A percentile compares a stretch with the other conserved stretches of the same genome.
These are phyloP conservation scores for Protostelium mycophagum DNA, from an alignment of 78 protist genomes.

Conservation along the genomic window DNA sequence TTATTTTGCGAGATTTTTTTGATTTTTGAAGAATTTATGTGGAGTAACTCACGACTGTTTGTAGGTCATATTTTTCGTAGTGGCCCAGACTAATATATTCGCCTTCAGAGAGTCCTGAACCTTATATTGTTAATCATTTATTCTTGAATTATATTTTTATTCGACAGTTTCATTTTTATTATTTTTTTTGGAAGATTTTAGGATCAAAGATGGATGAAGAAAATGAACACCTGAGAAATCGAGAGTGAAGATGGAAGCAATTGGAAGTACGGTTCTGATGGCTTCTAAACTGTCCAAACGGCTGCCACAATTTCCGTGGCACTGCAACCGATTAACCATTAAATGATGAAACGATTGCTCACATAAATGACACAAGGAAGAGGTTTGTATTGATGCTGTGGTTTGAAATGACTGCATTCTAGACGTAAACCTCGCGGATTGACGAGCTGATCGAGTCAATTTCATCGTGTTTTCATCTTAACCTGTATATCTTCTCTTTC, in stretches of 20 bases:
- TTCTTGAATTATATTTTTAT: neutral
- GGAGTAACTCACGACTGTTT: conserved; percentile 4
- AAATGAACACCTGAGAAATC: conserved; percentile 62
- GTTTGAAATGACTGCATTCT: conserved; percentile 62
- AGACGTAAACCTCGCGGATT: conserved; percentile 34
- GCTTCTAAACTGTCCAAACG: conserved; percentile 56
- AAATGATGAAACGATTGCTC: neutral
- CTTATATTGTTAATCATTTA: neutral
- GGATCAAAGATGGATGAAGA: too few species aligned
- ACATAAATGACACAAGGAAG: conserved; percentile 62
- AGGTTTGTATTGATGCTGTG: conserved; percentile 23
- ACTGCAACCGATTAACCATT: neutral
- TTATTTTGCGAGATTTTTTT: neutral
- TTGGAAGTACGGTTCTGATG: conserved; percentile 41
- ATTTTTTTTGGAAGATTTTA: too few species aligned
- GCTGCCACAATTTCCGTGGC: conserved; percentile 72
- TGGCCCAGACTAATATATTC: conserved; percentile 73
- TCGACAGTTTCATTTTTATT: too few species aligned
- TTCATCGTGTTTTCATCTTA: neutral
- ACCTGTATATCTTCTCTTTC: conserved; percentile 54
- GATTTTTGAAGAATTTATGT: neutral
- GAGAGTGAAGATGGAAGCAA: conserved; percentile 57
- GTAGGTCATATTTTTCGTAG: conserved; percentile 64
- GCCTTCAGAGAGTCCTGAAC: conserved; percentile 64
- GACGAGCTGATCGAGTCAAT: neutral